phyloP scores from a whole-genome alignment of 1,284 basidiomycete species.

The Sanguinoderma infundibulare region DNA sequence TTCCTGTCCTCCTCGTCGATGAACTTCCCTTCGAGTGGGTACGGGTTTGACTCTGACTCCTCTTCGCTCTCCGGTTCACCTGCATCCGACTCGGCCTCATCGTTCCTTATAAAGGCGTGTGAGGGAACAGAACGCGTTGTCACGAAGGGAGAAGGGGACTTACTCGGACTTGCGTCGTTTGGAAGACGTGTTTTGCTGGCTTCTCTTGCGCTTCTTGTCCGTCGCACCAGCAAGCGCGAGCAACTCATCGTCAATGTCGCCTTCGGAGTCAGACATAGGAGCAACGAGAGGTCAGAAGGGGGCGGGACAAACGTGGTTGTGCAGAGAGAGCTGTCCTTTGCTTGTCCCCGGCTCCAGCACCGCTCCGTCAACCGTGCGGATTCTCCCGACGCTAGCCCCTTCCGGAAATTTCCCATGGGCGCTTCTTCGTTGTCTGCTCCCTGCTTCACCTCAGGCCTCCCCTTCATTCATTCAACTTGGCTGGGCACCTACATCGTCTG shows the following conservation, averaged over 20 bases:
- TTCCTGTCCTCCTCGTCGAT: constrained; percentile 78
- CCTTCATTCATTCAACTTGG: no score
- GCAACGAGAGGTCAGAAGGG: background rate
- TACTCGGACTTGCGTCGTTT: constrained; percentile 59
- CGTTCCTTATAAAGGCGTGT: constrained; percentile 13
- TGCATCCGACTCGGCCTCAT: constrained; percentile 46
- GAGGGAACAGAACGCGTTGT: constrained; percentile 6
- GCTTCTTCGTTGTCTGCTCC: background rate
- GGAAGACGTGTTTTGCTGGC: constrained; percentile 33
- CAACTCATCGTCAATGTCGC: constrained; percentile 69
- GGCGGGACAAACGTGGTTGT: constrained; percentile 2
- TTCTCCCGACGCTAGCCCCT: constrained; percentile 7
- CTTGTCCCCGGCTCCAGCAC: background rate
- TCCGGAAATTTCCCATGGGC: constrained; percentile 11
- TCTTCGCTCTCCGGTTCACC: constrained; percentile 66
- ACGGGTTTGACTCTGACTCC: constrained; percentile 64
- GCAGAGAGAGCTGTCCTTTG: background rate
- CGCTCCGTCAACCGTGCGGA: constrained; percentile 2
- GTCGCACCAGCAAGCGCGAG: constrained; percentile 68
- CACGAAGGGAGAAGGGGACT: constrained; percentile 23
- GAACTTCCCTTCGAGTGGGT: constrained; percentile 92
- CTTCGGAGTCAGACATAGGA: constrained; percentile 73
- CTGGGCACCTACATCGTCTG: no score
- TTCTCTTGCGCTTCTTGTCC: constrained; percentile 54
- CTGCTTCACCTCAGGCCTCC: background rate